Evolutionary conservation across 805 yeast species (phyloP), one percentile per base, ranked within the genome.

Genomic region (Cyberlindnera saturnus): DNA sequence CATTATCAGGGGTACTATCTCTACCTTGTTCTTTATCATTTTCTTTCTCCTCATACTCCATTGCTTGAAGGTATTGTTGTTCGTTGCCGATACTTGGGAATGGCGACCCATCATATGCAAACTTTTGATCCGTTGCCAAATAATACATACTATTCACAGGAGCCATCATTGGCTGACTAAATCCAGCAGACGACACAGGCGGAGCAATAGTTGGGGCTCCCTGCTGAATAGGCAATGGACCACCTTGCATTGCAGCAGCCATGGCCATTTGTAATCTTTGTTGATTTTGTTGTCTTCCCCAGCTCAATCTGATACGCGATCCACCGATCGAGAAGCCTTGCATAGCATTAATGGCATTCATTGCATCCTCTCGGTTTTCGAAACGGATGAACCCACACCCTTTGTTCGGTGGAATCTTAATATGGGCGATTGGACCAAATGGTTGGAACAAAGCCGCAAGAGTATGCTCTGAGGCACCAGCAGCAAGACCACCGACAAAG

Each of bases 281-380:
- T 38, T 53, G 54, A 43, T 50, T 53, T 38, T 56, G 62, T 40
- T 59, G 63, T 54, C 85, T 70, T 38, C 91, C 91, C 93, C 93
- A 85, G 40, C 86, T 77, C 40, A 85, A 64, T 49, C 90, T 65
- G 19, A 85, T 79, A 46, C 90, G 71, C 41, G 80, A 75, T 3
- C 89, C 90, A n/a, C 82, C 83, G 47, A 85, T 77, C 19, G 79
- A 69, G 57, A 78, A 84, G 2, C 95, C 95, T 61, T 85, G 88
- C 85, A 85, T 79, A 4, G 82, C 81, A 34, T 78, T 74, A 42
- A 85, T 82, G 6, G 95, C 88, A 34, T 77, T 80, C 60, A 83
- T 87, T 1, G 93, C 93, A 52, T 82, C 86, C 52, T 77, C 81
- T 48, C 86, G 67, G 31, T 69, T 67, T n/a, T 75, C 66, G 59